phyloP scores from a whole-genome alignment of 192 early-diverging fungal genomes.

The Radiomyces spectabilis region DNA sequence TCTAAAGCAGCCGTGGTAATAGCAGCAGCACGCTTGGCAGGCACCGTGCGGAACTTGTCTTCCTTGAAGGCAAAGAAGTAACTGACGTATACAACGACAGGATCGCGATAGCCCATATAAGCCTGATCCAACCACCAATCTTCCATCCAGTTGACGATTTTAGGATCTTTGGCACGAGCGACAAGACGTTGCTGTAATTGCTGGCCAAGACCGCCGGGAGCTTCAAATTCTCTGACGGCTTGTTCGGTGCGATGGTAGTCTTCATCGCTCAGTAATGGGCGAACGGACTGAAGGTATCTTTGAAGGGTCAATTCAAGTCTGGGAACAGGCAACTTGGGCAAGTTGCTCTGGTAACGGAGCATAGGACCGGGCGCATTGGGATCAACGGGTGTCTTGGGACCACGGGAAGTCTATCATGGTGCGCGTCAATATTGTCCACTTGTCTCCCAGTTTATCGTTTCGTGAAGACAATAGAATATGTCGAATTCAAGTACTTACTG shows the following conservation, averaged over 20 bases:
- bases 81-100: conserved; percentile 91
- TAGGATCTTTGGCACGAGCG: conserved; percentile 63
- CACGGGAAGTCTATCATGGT: too few species aligned
- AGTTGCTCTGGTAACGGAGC: conserved; percentile 61
- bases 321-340: conserved; percentile 90
- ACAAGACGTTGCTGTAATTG: conserved; percentile 80
- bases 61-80: conserved; percentile 96
- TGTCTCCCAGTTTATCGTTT: too few species aligned
- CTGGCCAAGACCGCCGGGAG: conserved; percentile 73
- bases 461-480: not conserved
- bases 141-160: conserved; percentile 83
- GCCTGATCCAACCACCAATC: conserved; percentile 98
- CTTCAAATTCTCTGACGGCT: conserved; percentile 70
- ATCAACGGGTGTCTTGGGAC: conserved; percentile 14
- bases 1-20: conserved; percentile 84
- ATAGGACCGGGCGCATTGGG: conserved; percentile 50
- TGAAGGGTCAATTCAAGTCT: conserved; percentile 71
- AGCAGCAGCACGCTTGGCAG: conserved; percentile 80
- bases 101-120: conserved; percentile 93
- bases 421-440: too few species aligned
- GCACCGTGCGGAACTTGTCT: conserved; percentile 68
- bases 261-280: conserved; percentile 60
- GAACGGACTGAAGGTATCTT: conserved; percentile 75
- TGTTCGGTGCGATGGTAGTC: conserved; percentile 64
- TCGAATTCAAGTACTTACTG: not conserved